Percentiles rank a stretch among this genome's conserved stretches.
Evolutionary conservation across 805 yeast species (phyloP).

Genomic region (Spathaspora boniae): DNA sequence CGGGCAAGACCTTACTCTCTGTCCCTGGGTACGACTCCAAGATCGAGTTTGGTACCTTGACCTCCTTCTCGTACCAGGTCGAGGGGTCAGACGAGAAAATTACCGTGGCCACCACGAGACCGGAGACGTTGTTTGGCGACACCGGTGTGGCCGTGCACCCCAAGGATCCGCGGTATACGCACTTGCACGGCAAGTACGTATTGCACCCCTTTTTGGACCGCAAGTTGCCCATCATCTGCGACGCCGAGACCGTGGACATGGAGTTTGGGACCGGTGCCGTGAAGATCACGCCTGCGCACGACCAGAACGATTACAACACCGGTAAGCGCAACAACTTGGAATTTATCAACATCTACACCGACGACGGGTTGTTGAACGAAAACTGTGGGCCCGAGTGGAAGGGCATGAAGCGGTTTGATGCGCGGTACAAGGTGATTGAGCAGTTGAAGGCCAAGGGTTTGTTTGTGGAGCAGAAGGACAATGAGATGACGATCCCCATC

Average conservation of each 20-base stretch:
- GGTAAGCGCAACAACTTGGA: slow-evolving; percentile 93
- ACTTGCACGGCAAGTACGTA: slow-evolving; percentile 90
- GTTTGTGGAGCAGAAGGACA: slow-evolving; percentile 81
- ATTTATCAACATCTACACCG: slow-evolving; percentile 85
- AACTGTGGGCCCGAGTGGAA: slow-evolving; percentile 85
- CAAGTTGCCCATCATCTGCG: slow-evolving; percentile 83
- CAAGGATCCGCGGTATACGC: slow-evolving; percentile 86
- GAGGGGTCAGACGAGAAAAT: slow-evolving; percentile 81
- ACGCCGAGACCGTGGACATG: slow-evolving; percentile 95
- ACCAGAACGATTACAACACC: slow-evolving; percentile 91
- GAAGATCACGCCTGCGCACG: slow-evolving; percentile 98
- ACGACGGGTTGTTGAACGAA: slow-evolving; percentile 86
- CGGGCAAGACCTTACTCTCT: slow-evolving; percentile 73
- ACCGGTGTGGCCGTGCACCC: slow-evolving; percentile 98
- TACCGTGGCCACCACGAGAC: slow-evolving; percentile 97
- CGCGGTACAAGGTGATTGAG: slow-evolving; percentile 81
- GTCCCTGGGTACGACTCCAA: slow-evolving; percentile 90
- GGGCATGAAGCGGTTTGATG: slow-evolving; percentile 92
- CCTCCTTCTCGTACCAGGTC: slow-evolving; percentile 91
- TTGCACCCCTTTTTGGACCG: slow-evolving; percentile 87
- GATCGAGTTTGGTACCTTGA: slow-evolving; percentile 93
- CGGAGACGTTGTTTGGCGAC: slow-evolving; percentile 97
- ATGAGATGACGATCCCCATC: slow-evolving; percentile 91
- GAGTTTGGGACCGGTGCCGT: slow-evolving; percentile 99
- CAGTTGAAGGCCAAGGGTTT: slow-evolving; percentile 64